Base-by-base conservation (phyloP, 441 rosid species). In the Hura crepitans region DNA sequence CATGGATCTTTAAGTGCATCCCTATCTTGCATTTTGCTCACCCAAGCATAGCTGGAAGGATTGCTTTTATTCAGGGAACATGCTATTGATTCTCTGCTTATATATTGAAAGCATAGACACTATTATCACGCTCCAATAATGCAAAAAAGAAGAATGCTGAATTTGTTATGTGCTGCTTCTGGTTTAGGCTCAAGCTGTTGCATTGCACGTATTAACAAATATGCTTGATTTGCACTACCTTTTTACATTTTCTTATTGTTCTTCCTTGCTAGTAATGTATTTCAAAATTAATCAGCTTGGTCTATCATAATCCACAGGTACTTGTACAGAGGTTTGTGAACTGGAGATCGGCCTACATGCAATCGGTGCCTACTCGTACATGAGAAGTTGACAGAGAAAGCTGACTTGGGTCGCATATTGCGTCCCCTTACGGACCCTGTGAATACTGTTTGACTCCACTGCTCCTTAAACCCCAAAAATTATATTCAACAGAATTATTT, bases 301-400 rank as follows among this genome's bases (percentile, higher is more conserved):
- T n/a, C n/a, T n/a, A n/a, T n/a, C n/a, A n/a, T n/a, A 28, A 68
- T 79, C 43, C 42, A 67, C 81, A 89, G 97, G 91, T 92, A 92
- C 76, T 74, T 89, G 69, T 92, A 94, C 53, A 83, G 91, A 83
- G 97, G 97, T 4, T 83, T 94, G 79, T 92, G 97, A 4, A 89
- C 98, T 8, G 98, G 96, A 15, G 97, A 94, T 78, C 83, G 96
- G 66, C 92, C 94, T 17, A 91, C 96, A 51, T 94, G 97, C 46
- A 96, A 94, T 43, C 97, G 90, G 49, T 94, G 98, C 85, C 84
- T 94, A 22, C 80, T 85, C 61, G 90, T 94, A 77, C 98, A 90
- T 33, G 97, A 87, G 79, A 91, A 86, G 71, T 84, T 91, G 47
- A 89, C 96, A 0, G 96, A 86, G 83, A 83, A 76, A 82, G 98